phyloP scores from a whole-genome alignment of 805 yeast species.

The Kazachstania taianensis region DNA sequence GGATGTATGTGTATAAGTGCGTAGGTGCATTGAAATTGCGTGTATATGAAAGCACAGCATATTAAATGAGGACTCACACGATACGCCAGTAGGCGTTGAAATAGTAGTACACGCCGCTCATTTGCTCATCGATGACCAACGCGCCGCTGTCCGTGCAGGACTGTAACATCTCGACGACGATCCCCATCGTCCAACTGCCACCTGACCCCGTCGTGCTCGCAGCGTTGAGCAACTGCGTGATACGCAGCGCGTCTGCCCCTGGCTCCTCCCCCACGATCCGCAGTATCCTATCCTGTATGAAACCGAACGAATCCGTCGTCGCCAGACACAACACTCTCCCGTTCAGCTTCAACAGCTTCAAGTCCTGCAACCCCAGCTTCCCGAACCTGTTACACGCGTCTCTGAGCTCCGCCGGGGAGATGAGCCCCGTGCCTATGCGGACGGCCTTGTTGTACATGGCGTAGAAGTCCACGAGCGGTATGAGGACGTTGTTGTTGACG shows the following conservation, averaged over 20 bases:
- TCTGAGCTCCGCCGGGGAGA: constrained; percentile 58
- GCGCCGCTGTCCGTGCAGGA: constrained; percentile 46
- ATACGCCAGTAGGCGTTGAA: constrained; percentile 32
- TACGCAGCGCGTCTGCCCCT: constrained; percentile 25
- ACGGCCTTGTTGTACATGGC: constrained; percentile 55
- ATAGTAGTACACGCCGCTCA: constrained; percentile 57
- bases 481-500: constrained; percentile 24
- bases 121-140: constrained; percentile 56
- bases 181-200: constrained; percentile 59
- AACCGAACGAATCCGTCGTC: constrained; percentile 24
- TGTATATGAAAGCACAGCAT: neutral
- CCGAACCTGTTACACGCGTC: constrained; percentile 52
- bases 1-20: neutral
- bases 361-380: constrained; percentile 39
- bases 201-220: constrained; percentile 10
- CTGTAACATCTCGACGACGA: constrained; percentile 55
- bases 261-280: constrained; percentile 16
- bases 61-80: neutral
- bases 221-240: constrained; percentile 19
- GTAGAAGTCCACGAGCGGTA: constrained; percentile 53
- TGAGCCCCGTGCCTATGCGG: constrained; percentile 53
- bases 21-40: neutral
- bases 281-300: constrained; percentile 21
- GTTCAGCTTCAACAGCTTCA: constrained; percentile 30
- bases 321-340: constrained; percentile 30